Percentiles rank a stretch among this genome's conserved stretches.
Evolutionary conservation across 257 asterid species (phyloP).

Genomic region (Catharanthus roseus): DNA sequence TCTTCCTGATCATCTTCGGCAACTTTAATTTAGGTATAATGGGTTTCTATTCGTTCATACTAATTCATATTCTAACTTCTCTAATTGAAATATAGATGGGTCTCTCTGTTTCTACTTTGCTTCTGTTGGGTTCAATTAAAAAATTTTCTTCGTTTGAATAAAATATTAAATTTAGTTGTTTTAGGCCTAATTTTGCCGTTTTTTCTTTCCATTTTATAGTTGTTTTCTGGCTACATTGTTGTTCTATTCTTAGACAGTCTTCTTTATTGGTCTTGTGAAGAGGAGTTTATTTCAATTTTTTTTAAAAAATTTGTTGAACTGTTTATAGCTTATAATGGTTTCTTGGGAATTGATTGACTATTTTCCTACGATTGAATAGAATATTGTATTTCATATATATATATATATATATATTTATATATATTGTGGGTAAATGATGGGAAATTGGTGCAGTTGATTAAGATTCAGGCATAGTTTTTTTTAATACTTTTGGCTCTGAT

Average conservation of each 20-base stretch:
- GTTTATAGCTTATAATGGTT: background rate
- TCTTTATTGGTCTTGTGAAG: background rate
- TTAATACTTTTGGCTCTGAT: background rate
- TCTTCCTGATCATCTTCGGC: background rate
- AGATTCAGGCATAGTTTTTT: background rate
- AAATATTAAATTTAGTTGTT: background rate
- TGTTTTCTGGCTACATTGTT: background rate
- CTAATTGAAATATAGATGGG: background rate
- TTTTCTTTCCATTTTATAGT: no score
- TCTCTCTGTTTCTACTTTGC: background rate
- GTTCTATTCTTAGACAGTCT: background rate
- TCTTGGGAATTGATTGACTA: background rate
- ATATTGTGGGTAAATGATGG: background rate
- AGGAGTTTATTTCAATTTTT: no score
- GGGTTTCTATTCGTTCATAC: no score
- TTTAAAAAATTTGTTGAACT: background rate
- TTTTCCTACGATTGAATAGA: background rate
- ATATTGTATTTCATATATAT: no score
- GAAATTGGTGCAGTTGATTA: background rate
- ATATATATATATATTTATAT: no score
- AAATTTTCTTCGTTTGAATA: background rate
- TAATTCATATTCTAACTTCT: background rate
- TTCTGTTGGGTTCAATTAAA: background rate
- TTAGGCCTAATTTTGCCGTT: no score
- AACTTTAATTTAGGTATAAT: background rate